A percentile compares a stretch with the other conserved stretches of the same genome.
Evolutionary conservation across 345 rosid species (phyloP).

Genomic region (Pseudoturritis turrita): DNA sequence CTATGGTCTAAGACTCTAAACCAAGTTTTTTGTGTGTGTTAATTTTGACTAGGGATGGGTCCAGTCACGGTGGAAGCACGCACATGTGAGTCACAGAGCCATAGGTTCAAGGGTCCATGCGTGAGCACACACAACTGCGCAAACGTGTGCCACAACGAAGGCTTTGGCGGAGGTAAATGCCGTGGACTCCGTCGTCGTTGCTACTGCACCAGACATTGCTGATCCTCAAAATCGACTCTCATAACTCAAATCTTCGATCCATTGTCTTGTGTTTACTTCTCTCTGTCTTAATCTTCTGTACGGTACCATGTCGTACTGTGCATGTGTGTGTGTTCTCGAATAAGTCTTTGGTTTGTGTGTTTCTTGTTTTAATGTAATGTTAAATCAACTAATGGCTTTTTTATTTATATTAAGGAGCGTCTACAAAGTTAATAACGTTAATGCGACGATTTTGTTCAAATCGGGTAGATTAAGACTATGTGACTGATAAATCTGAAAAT

Average conservation of each 20-base stretch:
- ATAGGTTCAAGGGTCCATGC: conserved; percentile 39
- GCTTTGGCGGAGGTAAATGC: conserved; percentile 42
- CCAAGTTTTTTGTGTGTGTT: neutral
- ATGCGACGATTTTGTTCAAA: neutral
- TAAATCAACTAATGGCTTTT: conserved; percentile 1
- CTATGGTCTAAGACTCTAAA: neutral
- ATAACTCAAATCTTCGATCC: neutral
- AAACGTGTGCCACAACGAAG: conserved; percentile 45
- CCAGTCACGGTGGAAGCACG: conserved; percentile 36
- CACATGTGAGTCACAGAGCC: conserved; percentile 41
- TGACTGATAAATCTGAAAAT: neutral
- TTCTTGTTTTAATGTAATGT: conserved; percentile 1
- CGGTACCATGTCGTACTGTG: conserved; percentile 20
- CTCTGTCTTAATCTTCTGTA: neutral
- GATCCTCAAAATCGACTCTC: conserved; percentile 1
- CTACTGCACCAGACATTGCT: conserved; percentile 43
- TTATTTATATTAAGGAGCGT: neutral
- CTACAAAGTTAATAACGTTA: neutral
- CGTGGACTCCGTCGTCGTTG: conserved; percentile 50
- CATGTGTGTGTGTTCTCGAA: conserved; percentile 14
- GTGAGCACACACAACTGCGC: conserved; percentile 30
- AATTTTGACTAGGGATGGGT: conserved; percentile 20
- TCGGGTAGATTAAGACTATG: neutral
- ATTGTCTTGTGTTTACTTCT: neutral
- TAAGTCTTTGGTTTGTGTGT: conserved; percentile 18